Evolutionary conservation across 1,139 yeast genomes (phyloP).

Genomic region (Meyerozyma sp.): DNA sequence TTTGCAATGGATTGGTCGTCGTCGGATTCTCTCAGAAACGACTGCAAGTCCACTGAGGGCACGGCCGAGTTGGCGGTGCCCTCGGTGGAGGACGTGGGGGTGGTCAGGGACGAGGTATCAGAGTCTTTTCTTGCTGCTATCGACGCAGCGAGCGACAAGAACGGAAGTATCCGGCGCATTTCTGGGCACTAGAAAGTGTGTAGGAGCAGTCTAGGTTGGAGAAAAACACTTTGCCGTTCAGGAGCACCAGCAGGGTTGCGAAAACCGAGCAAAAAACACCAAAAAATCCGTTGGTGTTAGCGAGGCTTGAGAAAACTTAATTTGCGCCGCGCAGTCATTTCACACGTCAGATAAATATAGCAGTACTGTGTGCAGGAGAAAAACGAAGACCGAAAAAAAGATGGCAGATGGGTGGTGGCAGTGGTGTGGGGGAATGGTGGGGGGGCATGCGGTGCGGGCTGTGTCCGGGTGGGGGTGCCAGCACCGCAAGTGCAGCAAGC

Average conservation of each 20-base stretch:
- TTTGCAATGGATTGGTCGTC: conserved; percentile 15
- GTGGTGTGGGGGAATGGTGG: no score
- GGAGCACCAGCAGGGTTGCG: neutral
- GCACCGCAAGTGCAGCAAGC: no score
- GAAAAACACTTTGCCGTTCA: no score
- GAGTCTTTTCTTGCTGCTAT: neutral
- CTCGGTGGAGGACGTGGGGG: neutral
- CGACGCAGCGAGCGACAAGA: neutral
- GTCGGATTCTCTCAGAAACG: conserved; percentile 9
- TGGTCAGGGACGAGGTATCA: neutral
- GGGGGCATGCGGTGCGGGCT: no score
- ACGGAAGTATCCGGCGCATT: neutral
- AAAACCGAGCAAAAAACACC: neutral
- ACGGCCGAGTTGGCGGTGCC: no score
- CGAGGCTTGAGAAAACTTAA: neutral
- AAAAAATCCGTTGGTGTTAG: no score
- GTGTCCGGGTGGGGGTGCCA: no score
- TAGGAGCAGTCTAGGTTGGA: neutral
- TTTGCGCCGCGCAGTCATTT: neutral
- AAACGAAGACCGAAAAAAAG: neutral
- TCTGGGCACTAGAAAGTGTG: neutral
- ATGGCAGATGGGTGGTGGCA: neutral
- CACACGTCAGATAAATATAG: neutral
- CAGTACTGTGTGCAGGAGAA: neutral
- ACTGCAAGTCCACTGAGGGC: neutral